Percentiles rank a stretch among this genome's conserved stretches.
These are phyloP conservation scores for Russula olivacea DNA, from an alignment of 768 basidiomycete genomes.

Conservation along the genomic window DNA sequence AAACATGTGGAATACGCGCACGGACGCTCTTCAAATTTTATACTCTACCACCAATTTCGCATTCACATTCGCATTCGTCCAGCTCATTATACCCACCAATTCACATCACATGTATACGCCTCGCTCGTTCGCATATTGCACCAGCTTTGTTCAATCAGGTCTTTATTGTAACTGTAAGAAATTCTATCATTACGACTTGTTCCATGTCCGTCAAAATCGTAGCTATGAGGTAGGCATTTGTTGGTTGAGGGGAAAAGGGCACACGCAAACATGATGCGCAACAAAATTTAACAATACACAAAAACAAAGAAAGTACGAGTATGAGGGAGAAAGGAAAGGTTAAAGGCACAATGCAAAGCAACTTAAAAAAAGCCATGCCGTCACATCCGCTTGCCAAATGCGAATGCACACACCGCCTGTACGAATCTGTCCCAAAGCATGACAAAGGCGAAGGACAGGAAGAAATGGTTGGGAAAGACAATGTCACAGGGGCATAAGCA, in stretches of 20 bases:
- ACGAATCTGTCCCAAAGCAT: not conserved
- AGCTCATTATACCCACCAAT: not conserved
- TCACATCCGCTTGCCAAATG: not conserved
- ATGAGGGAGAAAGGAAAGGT: not conserved
- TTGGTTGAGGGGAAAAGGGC: not conserved
- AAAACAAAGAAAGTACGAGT: not conserved
- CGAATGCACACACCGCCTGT: not conserved
- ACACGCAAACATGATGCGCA: not conserved
- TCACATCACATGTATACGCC: not conserved
- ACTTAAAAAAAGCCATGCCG: not conserved
- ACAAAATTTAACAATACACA: not conserved
- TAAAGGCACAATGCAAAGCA: not conserved
- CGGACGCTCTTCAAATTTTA: not conserved
- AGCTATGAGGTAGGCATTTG: constrained; percentile 21
- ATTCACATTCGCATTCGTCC: not conserved
- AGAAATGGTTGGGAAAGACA: not conserved
- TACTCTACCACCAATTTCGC: not conserved
- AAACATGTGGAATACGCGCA: not conserved
- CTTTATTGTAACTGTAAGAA: constrained; percentile 1
- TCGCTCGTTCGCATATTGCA: not conserved
- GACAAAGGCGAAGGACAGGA: not conserved
- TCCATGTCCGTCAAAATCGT: constrained; percentile 23
- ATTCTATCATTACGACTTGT: constrained; percentile 23
- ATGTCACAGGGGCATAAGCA: not conserved
- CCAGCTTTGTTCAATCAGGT: not conserved